Evolutionary conservation across 257 asterid genomes (phyloP).

Genomic region (Scutellaria barbata): DNA sequence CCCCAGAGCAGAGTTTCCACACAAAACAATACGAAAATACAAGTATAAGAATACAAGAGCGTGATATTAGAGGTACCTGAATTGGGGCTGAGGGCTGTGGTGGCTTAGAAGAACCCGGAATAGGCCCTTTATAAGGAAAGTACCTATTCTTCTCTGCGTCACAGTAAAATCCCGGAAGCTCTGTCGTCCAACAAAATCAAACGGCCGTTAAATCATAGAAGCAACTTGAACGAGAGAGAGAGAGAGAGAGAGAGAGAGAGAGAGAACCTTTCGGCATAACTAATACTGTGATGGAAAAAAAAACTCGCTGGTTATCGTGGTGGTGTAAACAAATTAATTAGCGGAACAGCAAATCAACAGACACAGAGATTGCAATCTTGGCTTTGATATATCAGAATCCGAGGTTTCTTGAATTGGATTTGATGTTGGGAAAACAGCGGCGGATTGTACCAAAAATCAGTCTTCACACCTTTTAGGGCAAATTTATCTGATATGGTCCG

Average conservation of each 20-base stretch:
- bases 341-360: constrained; percentile 18
- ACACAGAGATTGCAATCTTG: neutral
- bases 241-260: constrained; percentile 24
- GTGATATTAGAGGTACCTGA: constrained; percentile 38
- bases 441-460: no score
- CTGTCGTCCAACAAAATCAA: constrained; percentile 45
- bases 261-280: constrained; percentile 52
- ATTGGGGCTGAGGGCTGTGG: constrained; percentile 26
- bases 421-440: neutral
- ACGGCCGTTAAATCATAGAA: constrained; percentile 10
- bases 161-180: constrained; percentile 84
- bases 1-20: neutral
- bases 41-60: neutral
- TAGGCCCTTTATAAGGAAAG: constrained; percentile 81
- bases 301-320: neutral
- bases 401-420: no score
- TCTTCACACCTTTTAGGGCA: no score
- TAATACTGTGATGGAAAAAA: neutral
- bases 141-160: constrained; percentile 83
- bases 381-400: neutral
- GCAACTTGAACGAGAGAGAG: neutral
- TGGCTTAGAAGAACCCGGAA: constrained; percentile 83
- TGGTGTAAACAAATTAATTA: neutral
- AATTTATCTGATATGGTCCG: no score
- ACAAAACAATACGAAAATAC: neutral